phyloP scores from a whole-genome alignment of 2,329 filamentous ascomycete genomes.

The Apiospora kogelbergensis region DNA sequence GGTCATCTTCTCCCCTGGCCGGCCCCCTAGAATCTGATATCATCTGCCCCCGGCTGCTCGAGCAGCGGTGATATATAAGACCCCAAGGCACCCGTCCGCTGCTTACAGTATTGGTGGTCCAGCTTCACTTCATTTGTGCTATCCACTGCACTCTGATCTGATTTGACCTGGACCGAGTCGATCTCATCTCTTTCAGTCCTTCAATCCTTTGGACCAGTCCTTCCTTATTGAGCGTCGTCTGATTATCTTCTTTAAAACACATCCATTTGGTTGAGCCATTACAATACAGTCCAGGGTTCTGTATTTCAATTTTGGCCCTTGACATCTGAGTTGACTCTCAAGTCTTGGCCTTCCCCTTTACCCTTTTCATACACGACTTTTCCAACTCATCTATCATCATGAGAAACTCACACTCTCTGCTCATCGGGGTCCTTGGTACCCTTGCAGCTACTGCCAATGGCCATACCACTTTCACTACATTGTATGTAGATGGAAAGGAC shows the following conservation, averaged over 20 bases:
- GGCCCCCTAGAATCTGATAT: not conserved
- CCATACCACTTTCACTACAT: constrained; percentile 64
- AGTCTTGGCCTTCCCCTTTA: not conserved
- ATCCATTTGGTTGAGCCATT: constrained; percentile 8
- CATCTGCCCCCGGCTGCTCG: not conserved
- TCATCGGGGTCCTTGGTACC: constrained; percentile 34
- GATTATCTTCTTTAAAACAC: not conserved
- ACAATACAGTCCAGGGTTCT: not conserved
- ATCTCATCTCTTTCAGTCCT: constrained; percentile 8
- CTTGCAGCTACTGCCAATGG: constrained; percentile 42
- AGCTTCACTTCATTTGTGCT: not conserved
- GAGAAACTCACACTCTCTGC: constrained; percentile 35
- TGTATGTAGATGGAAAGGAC: constrained; percentile 60
- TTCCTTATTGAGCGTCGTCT: not conserved
- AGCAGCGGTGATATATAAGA: not conserved
- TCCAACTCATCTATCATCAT: constrained; percentile 24
- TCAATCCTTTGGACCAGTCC: constrained; percentile 12
- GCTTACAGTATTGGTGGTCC: not conserved
- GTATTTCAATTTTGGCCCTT: not conserved
- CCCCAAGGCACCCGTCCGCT: not conserved
- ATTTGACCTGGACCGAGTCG: not conserved
- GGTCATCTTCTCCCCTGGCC: not conserved
- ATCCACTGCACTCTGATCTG: not conserved
- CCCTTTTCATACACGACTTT: not conserved
- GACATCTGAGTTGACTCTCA: not conserved